Evolutionary conservation across 129 eudicot species (phyloP), one percentile per base, ranked within the genome.

Genomic region (Chrysanthemum makinoi): DNA sequence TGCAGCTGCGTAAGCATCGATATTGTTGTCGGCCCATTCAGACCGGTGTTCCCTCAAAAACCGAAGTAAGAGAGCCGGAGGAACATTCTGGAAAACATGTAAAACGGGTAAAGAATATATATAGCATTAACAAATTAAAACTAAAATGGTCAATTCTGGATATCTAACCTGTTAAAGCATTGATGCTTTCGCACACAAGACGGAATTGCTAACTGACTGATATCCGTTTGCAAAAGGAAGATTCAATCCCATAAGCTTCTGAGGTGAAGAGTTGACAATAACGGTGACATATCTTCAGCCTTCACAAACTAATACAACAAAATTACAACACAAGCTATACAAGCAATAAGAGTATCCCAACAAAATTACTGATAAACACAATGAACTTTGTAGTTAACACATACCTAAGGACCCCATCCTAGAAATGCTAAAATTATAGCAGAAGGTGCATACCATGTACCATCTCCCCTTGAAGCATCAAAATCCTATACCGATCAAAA

Each of bases 171-270:
- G 96, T 73, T 89, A 82, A 60, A 93, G 98, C 98, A 93, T 89
- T 2, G 98, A 93, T 17, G 98, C 98, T 79, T 89, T 93, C 10
- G 96, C 95, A 52, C 98, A 89, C 81, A 93, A 70, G 59, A 93
- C 89, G 0, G 85, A 65, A 70, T 87, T 86, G 61, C 81, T 80
- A 69, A 93, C 82, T 55, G 95, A 74, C 35, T 83, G 79, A 80
- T 80, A 89, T 43, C 96, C 96, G 73, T 86, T 87, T 3, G 79
- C 35, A 76, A 81, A 89, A 22, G 92, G 81, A 16, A 84, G 78
- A 60, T 85, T 93, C 59, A 89, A 81, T 19, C 90, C 90, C 95
- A 93, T 85, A 58, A 93, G 78, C 77, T 89, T 93, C 62, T 93
- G 96, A 2, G 95, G 96, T 57, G 96, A 87, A 62, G 96, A 87